phyloP scores from a whole-genome alignment of 441 rosid genomes.

The Gossypium schwendimanii region DNA sequence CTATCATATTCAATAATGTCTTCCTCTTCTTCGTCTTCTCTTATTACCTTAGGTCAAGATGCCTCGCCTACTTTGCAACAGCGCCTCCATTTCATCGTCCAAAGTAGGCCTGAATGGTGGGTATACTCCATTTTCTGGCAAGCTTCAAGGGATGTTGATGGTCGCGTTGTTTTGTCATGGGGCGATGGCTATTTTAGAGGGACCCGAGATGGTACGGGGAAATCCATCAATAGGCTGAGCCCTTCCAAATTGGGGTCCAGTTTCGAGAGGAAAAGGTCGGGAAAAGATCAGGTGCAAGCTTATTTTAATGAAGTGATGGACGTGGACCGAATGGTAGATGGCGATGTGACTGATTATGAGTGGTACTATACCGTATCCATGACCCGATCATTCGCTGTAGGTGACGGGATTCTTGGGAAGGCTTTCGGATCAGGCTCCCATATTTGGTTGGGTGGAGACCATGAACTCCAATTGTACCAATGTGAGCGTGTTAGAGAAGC shows the following conservation, averaged over 20 bases:
- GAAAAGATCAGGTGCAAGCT: constrained; percentile 14
- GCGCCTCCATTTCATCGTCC: constrained; percentile 33
- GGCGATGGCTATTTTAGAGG: constrained; percentile 38
- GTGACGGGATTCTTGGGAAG: constrained; percentile 29
- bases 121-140: constrained; percentile 53
- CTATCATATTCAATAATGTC: not conserved
- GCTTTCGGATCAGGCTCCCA: constrained; percentile 28
- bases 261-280: constrained; percentile 15
- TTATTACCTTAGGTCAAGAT: constrained; percentile 15
- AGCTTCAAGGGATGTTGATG: constrained; percentile 27
- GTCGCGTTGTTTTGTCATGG: constrained; percentile 34
- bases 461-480: constrained; percentile 23
- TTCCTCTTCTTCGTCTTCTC: constrained; percentile 4
- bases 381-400: constrained; percentile 19
- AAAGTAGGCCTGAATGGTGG: constrained; percentile 44
- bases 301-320: constrained; percentile 25
- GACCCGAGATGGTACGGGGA: constrained; percentile 7
- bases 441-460: constrained; percentile 33
- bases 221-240: not conserved
- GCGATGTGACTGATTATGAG: constrained; percentile 19
- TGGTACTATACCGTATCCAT: constrained; percentile 34
- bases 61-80: constrained; percentile 30
- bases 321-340: constrained; percentile 17
- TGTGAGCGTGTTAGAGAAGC: constrained; percentile 46
- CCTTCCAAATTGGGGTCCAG: constrained; percentile 8